Percentiles rank a stretch among this genome's conserved stretches.
Conservation (phyloP, 2,329 filamentous ascomycete genomes). For the Mollisiaceae sp. region DNA sequence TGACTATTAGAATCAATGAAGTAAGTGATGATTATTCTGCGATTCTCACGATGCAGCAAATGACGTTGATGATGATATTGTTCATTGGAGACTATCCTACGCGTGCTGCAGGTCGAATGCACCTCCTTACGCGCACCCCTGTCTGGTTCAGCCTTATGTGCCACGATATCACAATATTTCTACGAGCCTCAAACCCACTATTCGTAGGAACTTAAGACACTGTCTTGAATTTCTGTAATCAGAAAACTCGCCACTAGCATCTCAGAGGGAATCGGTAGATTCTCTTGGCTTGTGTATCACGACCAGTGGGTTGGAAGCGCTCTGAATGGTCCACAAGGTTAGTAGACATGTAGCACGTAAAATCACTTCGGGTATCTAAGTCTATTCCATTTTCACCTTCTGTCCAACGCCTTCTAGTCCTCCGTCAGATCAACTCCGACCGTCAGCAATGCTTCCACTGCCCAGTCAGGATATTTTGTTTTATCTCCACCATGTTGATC, state of each 20-base stretch:
- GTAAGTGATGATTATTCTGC: conserved; percentile 24
- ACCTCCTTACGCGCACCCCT: conserved; percentile 19
- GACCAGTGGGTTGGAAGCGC: neutral
- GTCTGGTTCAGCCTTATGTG: conserved; percentile 12
- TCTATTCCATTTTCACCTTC: conserved; percentile 18
- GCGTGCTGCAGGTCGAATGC: conserved; percentile 18
- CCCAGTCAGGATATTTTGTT: conserved; percentile 79
- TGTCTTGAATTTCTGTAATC: neutral
- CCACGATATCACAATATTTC: conserved; percentile 3
- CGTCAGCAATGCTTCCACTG: conserved; percentile 73
- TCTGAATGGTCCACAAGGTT: neutral
- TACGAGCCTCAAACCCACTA: neutral
- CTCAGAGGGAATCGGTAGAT: neutral
- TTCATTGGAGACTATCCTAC: conserved; percentile 7
- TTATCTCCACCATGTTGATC: conserved; percentile 69
- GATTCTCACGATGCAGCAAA: conserved; percentile 19
- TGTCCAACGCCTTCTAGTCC: conserved; percentile 18
- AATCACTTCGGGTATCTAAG: conserved; percentile 29
- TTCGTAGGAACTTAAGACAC: conserved; percentile 1
- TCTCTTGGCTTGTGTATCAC: neutral
- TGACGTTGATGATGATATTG: conserved; percentile 15
- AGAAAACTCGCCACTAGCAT: neutral
- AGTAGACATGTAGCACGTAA: conserved; percentile 9
- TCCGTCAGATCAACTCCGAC: conserved; percentile 79
- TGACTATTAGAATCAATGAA: conserved; percentile 11